Evolutionary conservation across 108 stramenopile genomes (phyloP).

Genomic region (Schizochytrium sp.): DNA sequence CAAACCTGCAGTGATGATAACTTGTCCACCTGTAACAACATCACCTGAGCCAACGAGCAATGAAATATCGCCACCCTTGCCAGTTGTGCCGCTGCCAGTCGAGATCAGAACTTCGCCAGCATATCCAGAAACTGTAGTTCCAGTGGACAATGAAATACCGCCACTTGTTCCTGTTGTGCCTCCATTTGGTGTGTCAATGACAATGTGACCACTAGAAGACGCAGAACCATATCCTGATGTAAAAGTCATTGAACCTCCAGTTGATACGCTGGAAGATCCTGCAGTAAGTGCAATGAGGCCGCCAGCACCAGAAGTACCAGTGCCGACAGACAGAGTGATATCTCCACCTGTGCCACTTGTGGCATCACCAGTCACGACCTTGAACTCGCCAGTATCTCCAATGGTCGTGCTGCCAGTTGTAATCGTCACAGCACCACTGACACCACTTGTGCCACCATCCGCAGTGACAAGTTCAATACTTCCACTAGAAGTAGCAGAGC

Average conservation of each 20-base stretch:
- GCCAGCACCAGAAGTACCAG: slow-evolving; percentile 65
- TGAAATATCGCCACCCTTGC: slow-evolving; percentile 67
- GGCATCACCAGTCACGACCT: not conserved
- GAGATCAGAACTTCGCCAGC: slow-evolving; percentile 61
- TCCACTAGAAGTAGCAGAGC: not conserved
- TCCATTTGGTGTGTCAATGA: not conserved
- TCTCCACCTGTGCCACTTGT: slow-evolving; percentile 63
- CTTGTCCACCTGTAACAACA: slow-evolving; percentile 59
- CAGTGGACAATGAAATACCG: not conserved
- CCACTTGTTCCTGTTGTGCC: not conserved
- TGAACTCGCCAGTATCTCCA: slow-evolving; percentile 8
- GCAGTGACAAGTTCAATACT: slow-evolving; percentile 16
- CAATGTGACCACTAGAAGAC: slow-evolving; percentile 65
- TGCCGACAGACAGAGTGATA: slow-evolving; percentile 68
- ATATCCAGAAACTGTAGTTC: not conserved
- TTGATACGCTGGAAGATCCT: slow-evolving; percentile 39
- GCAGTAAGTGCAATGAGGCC: slow-evolving; percentile 59
- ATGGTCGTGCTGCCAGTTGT: not conserved
- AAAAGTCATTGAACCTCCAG: slow-evolving; percentile 63
- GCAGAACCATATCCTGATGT: slow-evolving; percentile 62
- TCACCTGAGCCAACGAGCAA: slow-evolving; percentile 66
- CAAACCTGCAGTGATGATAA: slow-evolving; percentile 58
- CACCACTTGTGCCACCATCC: not conserved
- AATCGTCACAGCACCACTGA: not conserved
- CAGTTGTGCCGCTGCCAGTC: slow-evolving; percentile 65